These are phyloP conservation scores for Trifolium dubium DNA, from an alignment of 306 rosid species.

Conservation along the genomic window DNA sequence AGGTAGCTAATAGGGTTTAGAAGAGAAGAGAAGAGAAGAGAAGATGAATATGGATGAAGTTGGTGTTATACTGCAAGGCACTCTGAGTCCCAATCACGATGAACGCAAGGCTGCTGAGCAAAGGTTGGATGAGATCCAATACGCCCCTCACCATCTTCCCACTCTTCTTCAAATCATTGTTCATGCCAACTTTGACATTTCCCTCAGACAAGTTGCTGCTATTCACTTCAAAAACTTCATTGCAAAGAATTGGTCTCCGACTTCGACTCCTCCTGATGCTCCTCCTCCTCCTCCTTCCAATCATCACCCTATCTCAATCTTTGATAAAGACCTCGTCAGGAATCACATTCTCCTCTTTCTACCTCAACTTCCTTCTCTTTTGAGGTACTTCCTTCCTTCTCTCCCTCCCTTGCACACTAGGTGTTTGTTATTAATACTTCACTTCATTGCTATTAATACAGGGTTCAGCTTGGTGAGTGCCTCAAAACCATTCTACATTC, in stretches of 20 bases:
- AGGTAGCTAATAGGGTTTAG: too few species aligned
- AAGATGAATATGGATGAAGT: constrained; percentile 27
- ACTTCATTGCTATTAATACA: constrained; percentile 31
- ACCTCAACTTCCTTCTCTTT: constrained; percentile 72
- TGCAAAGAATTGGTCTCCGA: constrained; percentile 83
- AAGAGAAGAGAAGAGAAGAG: neutral
- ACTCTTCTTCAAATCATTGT: constrained; percentile 80
- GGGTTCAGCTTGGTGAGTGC: constrained; percentile 94
- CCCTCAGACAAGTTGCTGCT: constrained; percentile 84
- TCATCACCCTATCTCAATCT: constrained; percentile 51
- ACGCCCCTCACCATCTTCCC: constrained; percentile 81
- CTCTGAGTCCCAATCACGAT: constrained; percentile 74
- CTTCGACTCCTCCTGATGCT: too few species aligned
- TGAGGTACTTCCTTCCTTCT: constrained; percentile 47
- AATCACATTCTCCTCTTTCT: constrained; percentile 72
- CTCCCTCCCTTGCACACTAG: neutral
- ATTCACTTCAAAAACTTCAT: constrained; percentile 90
- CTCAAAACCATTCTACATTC: constrained; percentile 80
- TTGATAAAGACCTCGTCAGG: constrained; percentile 75
- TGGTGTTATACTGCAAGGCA: constrained; percentile 63
- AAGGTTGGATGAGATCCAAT: constrained; percentile 70
- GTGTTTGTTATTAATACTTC: neutral
- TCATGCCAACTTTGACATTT: constrained; percentile 55
- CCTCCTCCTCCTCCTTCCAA: neutral
- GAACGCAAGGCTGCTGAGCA: constrained; percentile 85